A percentile compares a stretch with the other conserved stretches of the same genome.
These are phyloP conservation scores for Hirsutella minnesotensis DNA, from an alignment of 2,329 filamentous ascomycete species.

Conservation along the genomic window DNA sequence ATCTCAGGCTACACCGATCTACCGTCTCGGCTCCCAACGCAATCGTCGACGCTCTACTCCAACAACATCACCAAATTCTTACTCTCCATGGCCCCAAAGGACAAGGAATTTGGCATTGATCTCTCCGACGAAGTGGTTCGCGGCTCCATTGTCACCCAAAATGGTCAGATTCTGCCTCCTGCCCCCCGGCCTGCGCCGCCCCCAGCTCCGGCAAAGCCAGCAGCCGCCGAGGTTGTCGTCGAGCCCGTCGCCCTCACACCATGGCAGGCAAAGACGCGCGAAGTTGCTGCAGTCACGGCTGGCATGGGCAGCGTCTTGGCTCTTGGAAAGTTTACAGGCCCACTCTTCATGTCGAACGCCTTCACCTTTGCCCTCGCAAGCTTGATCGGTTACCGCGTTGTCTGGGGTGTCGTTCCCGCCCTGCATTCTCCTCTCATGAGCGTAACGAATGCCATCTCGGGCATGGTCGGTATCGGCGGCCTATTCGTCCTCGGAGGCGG, in stretches of 20 bases:
- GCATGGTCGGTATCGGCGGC: conserved; percentile 81
- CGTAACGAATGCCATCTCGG: conserved; percentile 85
- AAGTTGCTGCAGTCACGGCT: conserved; percentile 63
- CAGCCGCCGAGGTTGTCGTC: conserved; percentile 30
- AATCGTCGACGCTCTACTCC: conserved; percentile 81
- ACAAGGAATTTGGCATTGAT: conserved; percentile 71
- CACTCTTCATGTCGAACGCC: conserved; percentile 77
- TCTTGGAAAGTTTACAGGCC: conserved; percentile 69
- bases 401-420: conserved; percentile 77
- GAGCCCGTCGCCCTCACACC: conserved; percentile 61
- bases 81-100: conserved; percentile 66
- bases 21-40: conserved; percentile 74
- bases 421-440: conserved; percentile 86
- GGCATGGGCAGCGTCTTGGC: conserved; percentile 67
- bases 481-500: conserved; percentile 83
- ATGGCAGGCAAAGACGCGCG: conserved; percentile 67
- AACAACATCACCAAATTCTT: conserved; percentile 90
- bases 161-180: conserved; percentile 64
- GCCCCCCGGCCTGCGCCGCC: conserved; percentile 56
- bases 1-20: conserved; percentile 69
- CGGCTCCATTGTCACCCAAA: conserved; percentile 69
- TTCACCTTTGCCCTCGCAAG: conserved; percentile 79
- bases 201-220: conserved; percentile 33
- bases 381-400: conserved; percentile 75
- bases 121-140: conserved; percentile 76